Base-by-base conservation (phyloP, 768 basidiomycete genomes). In the Boletellus emodensis region DNA sequence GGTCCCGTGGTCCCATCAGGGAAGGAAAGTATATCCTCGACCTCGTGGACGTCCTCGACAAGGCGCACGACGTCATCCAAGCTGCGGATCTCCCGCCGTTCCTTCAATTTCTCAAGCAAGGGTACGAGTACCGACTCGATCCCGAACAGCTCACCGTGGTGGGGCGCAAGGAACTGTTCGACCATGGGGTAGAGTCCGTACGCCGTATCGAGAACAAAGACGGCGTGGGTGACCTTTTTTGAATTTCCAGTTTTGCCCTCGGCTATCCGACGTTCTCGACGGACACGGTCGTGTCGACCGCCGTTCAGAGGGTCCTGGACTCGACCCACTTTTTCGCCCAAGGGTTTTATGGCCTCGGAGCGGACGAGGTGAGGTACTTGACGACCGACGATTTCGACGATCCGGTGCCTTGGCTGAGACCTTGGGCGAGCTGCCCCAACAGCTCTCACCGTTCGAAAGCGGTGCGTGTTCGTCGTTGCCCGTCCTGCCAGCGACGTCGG, bases 381-480 rank as follows among this genome's bases (percentile, higher is more conserved):
- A 62, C 63, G 15, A 62, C 72, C 40, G 38, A 53, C 4, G 73
- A 75, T 53, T 61, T 72, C 44, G 53, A 54, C 39, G 59, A 59
- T 45, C 70, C 70, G n/a, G 60, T 68, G 17, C 70, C 71, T 36
- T 74, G 72, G 70, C 71, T 76, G 52, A 74, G 64, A 30, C 74
- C 71, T 24, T 71, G 71, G 70, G 61, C 64, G 46, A 71, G 68
- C 15, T 75, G 74, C 56, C 58, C 66, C 0, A 56, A 18, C 30
- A 30, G 4, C n/a, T 39, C 55, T 58, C 47, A 45, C 58, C n/a
- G 26, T 6, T 6, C 15, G 5, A 41, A 20, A 45, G 11, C 30
- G 30, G 30, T 30, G 30, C 6, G 30, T 11, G 30, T 30, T 30
- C 8, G 4, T 30, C 30, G 30, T 30, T 7, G 4, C 8, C 30